Evolutionary conservation across 176 grass and related monocot species (phyloP).

Genomic region (Rhynchospora breviuscula): DNA sequence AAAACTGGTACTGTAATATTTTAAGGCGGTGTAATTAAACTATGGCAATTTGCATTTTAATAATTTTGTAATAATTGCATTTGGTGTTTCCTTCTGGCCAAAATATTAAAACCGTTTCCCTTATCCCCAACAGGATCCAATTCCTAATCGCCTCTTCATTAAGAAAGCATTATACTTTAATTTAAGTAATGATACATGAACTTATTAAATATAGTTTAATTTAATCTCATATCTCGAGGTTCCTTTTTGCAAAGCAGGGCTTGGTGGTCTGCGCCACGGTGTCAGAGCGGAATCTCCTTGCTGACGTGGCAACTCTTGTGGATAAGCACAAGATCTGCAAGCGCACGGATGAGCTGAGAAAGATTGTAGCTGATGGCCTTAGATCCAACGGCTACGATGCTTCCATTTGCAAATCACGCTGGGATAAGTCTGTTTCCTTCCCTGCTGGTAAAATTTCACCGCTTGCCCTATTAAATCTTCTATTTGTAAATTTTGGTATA

Average conservation of each 20-base stretch:
- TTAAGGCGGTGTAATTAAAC: not conserved
- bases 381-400: conserved; percentile 53
- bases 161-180: not conserved
- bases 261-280: conserved; percentile 65
- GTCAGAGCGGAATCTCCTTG: conserved; percentile 87
- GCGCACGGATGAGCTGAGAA: conserved; percentile 43
- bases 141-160: not conserved
- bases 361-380: conserved; percentile 50
- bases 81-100: conserved; percentile 4
- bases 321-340: conserved; percentile 49
- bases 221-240: conserved; percentile 25
- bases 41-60: not conserved
- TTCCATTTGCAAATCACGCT: conserved; percentile 57
- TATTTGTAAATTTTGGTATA: not conserved
- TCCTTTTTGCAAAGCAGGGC: conserved; percentile 35
- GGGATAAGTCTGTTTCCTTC: conserved; percentile 67
- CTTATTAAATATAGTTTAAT: conserved; percentile 7
- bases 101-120: conserved; percentile 2
- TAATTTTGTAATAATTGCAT: not conserved
- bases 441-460: conserved; percentile 32
- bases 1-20: not conserved
- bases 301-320: conserved; percentile 48
- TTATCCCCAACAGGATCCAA: conserved; percentile 20
- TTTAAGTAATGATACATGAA: not conserved
- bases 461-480: not conserved